Evolutionary conservation across 495 filamentous ascomycete genomes (phyloP), one percentile per base, ranked within the genome.

Genomic region (Penicillium macrosclerotiorum): DNA sequence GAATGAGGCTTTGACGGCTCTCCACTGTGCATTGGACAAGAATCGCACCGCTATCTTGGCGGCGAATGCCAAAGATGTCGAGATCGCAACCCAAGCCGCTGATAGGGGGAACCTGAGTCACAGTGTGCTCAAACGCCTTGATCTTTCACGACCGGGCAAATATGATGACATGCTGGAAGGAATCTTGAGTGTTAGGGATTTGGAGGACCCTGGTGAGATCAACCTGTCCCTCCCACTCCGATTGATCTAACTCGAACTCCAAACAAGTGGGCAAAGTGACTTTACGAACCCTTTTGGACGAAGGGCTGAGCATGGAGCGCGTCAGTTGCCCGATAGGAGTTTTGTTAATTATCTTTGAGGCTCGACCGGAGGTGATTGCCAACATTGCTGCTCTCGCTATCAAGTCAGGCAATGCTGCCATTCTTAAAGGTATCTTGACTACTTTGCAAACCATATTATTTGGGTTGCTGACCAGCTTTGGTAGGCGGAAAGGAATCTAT

Each of bases 121-220:
- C 53, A 94, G 89, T 62, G 75, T 99, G 13, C 76, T 97, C n/a
- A 93, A 95, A 56, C 75, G 93, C 51, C 74, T 99, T 40, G 92
- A 97, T 55, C 71, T 98, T 8, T 80, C 82, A 7, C 85, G 85
- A 60, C 78, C 80, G 41, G 90, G 91, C 29, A 97, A 98, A 72
- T 98, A 83, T 78, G 89, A 96, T 55, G 93, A 96, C 54, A 99
- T 97, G 93, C 77, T 99, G 36, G 83, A 94, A 65, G 94, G 93
- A 20, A 94, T 99, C 50, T 63, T 96, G 39, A 88, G 92, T 67
- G 94, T 99, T 30, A 77, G 87, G 52, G 81, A 80, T 39, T 76
- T 99, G 11, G 82, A 86, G 45, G 93, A 99, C 69, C 93, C 94
- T 51, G 79, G 90, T 95, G 69, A 60, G 81, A 72, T n/a, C n/a